Base-by-base conservation (phyloP, 768 basidiomycete genomes). In the Serpula lacrymans region DNA sequence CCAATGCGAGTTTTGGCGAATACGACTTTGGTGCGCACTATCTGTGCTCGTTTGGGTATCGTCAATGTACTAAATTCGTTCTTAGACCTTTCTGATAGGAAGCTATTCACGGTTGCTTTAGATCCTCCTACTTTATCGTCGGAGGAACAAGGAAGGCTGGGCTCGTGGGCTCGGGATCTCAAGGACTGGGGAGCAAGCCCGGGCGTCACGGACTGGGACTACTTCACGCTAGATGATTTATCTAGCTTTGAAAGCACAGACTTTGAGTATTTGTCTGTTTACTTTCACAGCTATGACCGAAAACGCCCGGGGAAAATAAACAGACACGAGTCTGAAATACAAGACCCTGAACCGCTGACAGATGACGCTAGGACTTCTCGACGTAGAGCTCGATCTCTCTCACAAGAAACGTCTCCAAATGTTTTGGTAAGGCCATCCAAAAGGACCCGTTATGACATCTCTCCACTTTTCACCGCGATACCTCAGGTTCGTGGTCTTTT, bases 201-300 rank as follows among this genome's bases (percentile, higher is more conserved):
- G 6, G 33, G 55, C 17, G 42, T 45, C 10, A 53, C 57, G 18
- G 61, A 59, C n/a, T 45, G 60, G 11, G 73, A 75, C 32, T 22
- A 65, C 22, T 67, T 65, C 36, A 46, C 44, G 22, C 34, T 74
- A 12, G 45, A 53, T 16, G 65, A 67, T 14, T 57, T 79, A 42
- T 67, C 70, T 32, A 72, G 74, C 12, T 79, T 77, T 39, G 35
- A 58, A 30, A 61, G 51, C 18, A 65, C 68, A 14, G 55, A 69
- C 41, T 53, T 70, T 28, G 38, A 35, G 27, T 31, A 29, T 37
- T 12, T 53, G 27, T 34, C 41, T 29, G 32, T 18, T 25, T 12
- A 11, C 29, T 25, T 14, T 23, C 16, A 26, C 35, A 8, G 6
- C 13, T 13, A n/a, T n/a, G n/a, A n/a, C n/a, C n/a, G n/a, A n/a